Evolutionary conservation across 768 basidiomycete genomes (phyloP), one percentile per base, ranked within the genome.

Genomic region (Sistotremastrum suecicum): DNA sequence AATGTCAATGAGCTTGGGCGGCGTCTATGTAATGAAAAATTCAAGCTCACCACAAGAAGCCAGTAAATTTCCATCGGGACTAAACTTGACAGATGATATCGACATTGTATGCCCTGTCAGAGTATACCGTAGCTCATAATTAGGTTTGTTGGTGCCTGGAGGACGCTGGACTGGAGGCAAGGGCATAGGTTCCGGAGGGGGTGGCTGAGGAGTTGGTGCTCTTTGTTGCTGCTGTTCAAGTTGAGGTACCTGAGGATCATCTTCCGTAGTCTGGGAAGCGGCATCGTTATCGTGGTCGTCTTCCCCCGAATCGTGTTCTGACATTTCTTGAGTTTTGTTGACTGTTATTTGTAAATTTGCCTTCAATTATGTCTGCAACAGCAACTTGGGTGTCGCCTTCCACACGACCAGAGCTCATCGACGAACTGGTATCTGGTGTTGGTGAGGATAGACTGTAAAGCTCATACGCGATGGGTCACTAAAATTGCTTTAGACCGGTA

Each of bases 341-440:
- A 20, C 20, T 20, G 20, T 20, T 20, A 20, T 20, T 20, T 20
- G 20, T 20, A 20, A 20, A 20, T 20, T 7, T 45, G 39, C 29
- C 36, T 44, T 42, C 41, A 43, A 50, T 42, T 41, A 79, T 80
- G 77, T 51, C 60, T 28, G 56, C 69, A 39, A 71, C 72, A 42
- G 63, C 78, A 30, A 68, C 72, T 51, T 89, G 86, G 86, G 66
- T 78, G 43, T 67, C 72, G 30, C 91, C 91, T 36, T 63, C 77
- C 11, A 83, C 82, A 42, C 74, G 91, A 41, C 79, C 88, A 51
- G 82, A 85, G 49, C 74, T 86, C 56, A 94, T 97, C 48, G 87
- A 94, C 57, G 81, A 83, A 54, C 76, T 97, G 20, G 88, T 91
- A 29, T 87, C 84, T 28, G 88, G 88, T 39, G 88, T 91, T 41